Conservation (phyloP, 1,139 yeast genomes). For the Debaryomyces subglobosus region DNA sequence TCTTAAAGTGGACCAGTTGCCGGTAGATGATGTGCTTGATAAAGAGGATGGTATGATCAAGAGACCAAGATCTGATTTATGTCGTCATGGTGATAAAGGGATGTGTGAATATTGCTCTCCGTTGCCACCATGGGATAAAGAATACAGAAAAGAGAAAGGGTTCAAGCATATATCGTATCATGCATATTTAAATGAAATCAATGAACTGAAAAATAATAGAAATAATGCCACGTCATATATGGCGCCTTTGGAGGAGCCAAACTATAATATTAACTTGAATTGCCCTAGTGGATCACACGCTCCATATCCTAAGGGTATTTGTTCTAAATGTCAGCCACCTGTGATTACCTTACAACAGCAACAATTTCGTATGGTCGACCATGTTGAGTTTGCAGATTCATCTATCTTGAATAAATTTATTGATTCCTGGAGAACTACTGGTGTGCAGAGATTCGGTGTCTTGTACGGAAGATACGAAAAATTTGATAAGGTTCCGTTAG, state of each 20-base stretch:
- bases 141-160: conserved; percentile 70
- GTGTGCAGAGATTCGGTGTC: conserved; percentile 83
- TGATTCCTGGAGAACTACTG: conserved; percentile 88
- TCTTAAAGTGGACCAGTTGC: conserved; percentile 41
- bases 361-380: conserved; percentile 93
- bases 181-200: conserved; percentile 73
- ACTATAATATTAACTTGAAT: conserved; percentile 60
- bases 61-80: conserved; percentile 63
- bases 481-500: conserved; percentile 85
- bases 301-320: conserved; percentile 93
- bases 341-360: conserved; percentile 93
- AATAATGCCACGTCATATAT: conserved; percentile 67
- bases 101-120: conserved; percentile 99
- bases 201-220: conserved; percentile 67
- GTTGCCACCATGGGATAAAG: conserved; percentile 89
- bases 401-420: conserved; percentile 78
- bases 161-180: conserved; percentile 91
- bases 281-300: conserved; percentile 78
- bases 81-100: conserved; percentile 90
- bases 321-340: conserved; percentile 97
- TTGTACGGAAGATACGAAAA: conserved; percentile 79
- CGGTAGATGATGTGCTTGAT: conserved; percentile 72
- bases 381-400: conserved; percentile 84
- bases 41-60: conserved; percentile 71
- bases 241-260: conserved; percentile 77